phyloP scores from a whole-genome alignment of 1,139 yeast genomes.

The Debaryomycetaceae sp. region DNA sequence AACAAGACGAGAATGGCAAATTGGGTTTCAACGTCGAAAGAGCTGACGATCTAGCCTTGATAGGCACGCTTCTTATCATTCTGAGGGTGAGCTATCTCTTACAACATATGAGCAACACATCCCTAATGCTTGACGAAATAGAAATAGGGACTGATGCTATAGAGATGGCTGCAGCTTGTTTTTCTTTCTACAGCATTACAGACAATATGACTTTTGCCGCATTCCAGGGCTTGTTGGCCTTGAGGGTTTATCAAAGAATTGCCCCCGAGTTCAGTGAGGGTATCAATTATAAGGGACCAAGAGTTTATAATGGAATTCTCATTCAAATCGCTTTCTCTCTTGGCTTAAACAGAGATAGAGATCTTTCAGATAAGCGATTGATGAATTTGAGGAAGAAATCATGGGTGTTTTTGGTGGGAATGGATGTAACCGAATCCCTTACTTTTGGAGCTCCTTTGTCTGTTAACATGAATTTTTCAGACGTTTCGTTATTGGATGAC shows the following conservation, averaged over 20 bases:
- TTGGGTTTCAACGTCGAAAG: conserved; percentile 13
- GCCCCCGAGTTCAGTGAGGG: conserved; percentile 27
- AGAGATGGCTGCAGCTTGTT: conserved; percentile 23
- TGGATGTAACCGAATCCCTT: conserved; percentile 16
- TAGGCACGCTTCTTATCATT: conserved; percentile 23
- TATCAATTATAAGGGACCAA: conserved; percentile 22
- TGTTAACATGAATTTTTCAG: neutral
- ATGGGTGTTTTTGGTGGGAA: conserved; percentile 26
- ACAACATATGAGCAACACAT: conserved; percentile 17
- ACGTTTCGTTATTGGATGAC: neutral
- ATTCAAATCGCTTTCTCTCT: conserved; percentile 47
- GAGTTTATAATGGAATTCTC: conserved; percentile 40
- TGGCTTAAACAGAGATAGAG: conserved; percentile 52
- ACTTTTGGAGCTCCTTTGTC: conserved; percentile 7
- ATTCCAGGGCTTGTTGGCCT: conserved; percentile 41
- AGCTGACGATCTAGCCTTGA: conserved; percentile 22
- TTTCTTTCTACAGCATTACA: conserved; percentile 33
- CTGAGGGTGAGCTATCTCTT: conserved; percentile 26
- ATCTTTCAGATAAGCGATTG: conserved; percentile 29
- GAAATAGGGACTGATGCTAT: conserved; percentile 17
- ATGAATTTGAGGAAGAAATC: conserved; percentile 46
- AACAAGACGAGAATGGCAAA: conserved; percentile 1
- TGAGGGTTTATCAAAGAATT: conserved; percentile 21
- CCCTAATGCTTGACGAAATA: conserved; percentile 23
- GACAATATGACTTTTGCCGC: conserved; percentile 43